Base-by-base conservation (phyloP, 495 filamentous ascomycete species). In the Penicillium turbatum region DNA sequence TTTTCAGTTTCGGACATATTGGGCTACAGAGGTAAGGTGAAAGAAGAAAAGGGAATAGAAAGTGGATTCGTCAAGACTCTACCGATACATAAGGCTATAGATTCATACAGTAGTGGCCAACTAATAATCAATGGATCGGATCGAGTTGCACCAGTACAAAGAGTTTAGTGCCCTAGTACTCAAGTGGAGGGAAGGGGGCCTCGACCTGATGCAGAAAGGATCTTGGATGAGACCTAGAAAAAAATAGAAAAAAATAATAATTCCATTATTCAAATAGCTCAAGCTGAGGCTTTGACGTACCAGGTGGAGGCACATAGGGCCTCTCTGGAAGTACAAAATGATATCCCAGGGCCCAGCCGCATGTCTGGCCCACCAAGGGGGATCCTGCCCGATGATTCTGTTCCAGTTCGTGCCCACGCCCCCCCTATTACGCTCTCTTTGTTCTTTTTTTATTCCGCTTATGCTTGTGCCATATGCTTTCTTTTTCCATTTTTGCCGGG, bases 1-100 rank as follows among this genome's bases (percentile, higher is more conserved):
- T 72, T 69, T 55, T 61, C 62, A 21, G 66, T 54, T 44, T 52
- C 54, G 40, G 40, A 51, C 38, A 55, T 63, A 59, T 67, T 66
- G 15, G 48, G 36, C 11, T 46, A 39, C n/a, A 50, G 42, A 40
- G 37, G 35, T 27, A 35, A 57, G 21, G 19, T 37, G 30, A 38
- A 55, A 30, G 26, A 15, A 30, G 19, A 35, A 42, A 57, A 56
- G 59, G 37, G 39, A 50, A 43, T 37, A 47, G 43, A 54, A 53
- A 61, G 62, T 67, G 64, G 65, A 55, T 59, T 65, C 55, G 7
- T 21, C 26, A 30, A 40, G 17, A 41, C 9, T 17, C 16, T 26
- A 26, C 4, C 11, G 27, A 29, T 47, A 44, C 36, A 36, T 54
- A 43, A 55, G 34, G 32, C 39, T 51, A 50, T 59, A 36, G 27